A percentile compares a stretch with the other conserved stretches of the same genome.
Conservation (phyloP, 2,329 filamentous ascomycete genomes). For the Penicillium expansum region DNA sequence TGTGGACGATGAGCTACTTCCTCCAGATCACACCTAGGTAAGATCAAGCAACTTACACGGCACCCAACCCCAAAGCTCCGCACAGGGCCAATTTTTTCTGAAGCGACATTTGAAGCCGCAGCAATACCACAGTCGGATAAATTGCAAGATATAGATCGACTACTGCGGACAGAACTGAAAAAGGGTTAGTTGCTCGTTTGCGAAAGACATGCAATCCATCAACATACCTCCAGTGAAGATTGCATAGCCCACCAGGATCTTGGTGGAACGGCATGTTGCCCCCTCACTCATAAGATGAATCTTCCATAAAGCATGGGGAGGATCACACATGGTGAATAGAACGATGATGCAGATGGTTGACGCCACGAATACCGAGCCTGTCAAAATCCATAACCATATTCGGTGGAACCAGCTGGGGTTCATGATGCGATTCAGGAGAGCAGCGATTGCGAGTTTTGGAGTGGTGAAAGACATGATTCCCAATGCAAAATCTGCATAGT, state of each 20-base stretch:
- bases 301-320: constrained; percentile 42
- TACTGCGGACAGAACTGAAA: constrained; percentile 27
- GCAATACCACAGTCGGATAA: constrained; percentile 32
- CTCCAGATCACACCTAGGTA: too few species aligned
- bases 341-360: constrained; percentile 40
- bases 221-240: constrained; percentile 42
- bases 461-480: constrained; percentile 30
- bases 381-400: constrained; percentile 28
- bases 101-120: constrained; percentile 33
- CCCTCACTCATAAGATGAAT: constrained; percentile 24
- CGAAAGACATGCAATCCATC: neutral
- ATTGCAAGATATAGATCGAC: constrained; percentile 35
- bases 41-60: neutral
- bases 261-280: constrained; percentile 36
- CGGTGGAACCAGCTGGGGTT: constrained; percentile 22
- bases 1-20: neutral
- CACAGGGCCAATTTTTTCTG: constrained; percentile 23
- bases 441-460: constrained; percentile 28
- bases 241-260: constrained; percentile 40
- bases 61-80: neutral
- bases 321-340: constrained; percentile 45
- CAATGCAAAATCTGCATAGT: constrained; percentile 25
- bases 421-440: constrained; percentile 28
- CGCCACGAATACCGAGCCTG: constrained; percentile 28
- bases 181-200: neutral